Evolutionary conservation across 352 stramenopile species (phyloP).

Genomic region (Phytopythium ostracodes): DNA sequence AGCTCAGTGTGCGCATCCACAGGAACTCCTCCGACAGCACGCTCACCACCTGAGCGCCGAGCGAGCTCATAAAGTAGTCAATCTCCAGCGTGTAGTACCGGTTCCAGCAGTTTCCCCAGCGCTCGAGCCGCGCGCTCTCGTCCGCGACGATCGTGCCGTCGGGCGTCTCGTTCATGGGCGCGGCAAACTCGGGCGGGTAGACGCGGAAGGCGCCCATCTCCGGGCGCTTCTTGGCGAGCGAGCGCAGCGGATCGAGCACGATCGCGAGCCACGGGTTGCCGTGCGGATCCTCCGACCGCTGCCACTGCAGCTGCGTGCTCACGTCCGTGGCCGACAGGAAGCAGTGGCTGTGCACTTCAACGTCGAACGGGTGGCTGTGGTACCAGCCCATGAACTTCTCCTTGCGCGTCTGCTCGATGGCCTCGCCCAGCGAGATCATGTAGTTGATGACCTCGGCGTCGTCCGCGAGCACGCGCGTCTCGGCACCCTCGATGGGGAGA

Average conservation of each 20-base stretch:
- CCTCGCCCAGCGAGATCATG: slow-evolving; percentile 98
- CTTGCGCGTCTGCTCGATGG: slow-evolving; percentile 91
- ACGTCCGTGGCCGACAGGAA: slow-evolving; percentile 98
- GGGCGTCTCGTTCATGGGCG: slow-evolving; percentile 92
- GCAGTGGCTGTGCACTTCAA: slow-evolving; percentile 95
- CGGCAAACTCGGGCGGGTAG: slow-evolving; percentile 95
- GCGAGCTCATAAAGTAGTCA: slow-evolving; percentile 96
- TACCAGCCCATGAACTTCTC: slow-evolving; percentile 99
- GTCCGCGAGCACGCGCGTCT: slow-evolving; percentile 96
- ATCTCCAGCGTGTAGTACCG: slow-evolving; percentile 94
- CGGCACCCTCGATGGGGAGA: slow-evolving; percentile 95
- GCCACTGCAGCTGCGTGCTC: slow-evolving; percentile 97
- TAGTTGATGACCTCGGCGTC: slow-evolving; percentile 98
- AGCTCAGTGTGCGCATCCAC: slow-evolving; percentile 90
- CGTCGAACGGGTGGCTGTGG: slow-evolving; percentile 98
- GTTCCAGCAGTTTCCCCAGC: slow-evolving; percentile 96
- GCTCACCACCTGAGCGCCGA: slow-evolving; percentile 90
- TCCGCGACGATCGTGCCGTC: slow-evolving; percentile 93
- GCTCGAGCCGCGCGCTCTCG: slow-evolving; percentile 91
- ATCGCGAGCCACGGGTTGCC: slow-evolving; percentile 97
- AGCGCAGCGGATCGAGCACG: slow-evolving; percentile 96
- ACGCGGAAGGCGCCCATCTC: slow-evolving; percentile 98
- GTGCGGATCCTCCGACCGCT: slow-evolving; percentile 94
- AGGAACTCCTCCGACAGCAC: slow-evolving; percentile 93
- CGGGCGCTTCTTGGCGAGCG: slow-evolving; percentile 89